Percentiles rank a stretch among this genome's conserved stretches.
Conservation (phyloP, 257 asterid genomes). For the Orobanche coerulescens region DNA sequence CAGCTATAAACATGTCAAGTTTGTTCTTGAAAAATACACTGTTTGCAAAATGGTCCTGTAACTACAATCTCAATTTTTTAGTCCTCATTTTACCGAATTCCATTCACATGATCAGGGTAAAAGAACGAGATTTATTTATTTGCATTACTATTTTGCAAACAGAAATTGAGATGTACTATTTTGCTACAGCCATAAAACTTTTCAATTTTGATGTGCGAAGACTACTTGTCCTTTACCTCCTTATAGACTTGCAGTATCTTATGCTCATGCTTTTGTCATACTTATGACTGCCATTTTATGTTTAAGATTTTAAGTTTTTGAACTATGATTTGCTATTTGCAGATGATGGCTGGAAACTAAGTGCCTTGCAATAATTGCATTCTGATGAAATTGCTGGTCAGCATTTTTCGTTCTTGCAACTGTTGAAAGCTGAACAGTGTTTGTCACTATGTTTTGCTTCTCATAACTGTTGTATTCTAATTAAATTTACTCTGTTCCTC, state of each 20-base stretch:
- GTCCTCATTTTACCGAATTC: too few species aligned
- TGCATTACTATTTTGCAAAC: too few species aligned
- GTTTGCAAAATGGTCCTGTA: too few species aligned
- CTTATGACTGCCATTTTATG: background rate
- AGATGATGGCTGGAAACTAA: slow-evolving; percentile 76
- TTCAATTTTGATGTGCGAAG: too few species aligned
- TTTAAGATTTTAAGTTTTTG: background rate
- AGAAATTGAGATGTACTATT: too few species aligned
- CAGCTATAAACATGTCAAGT: background rate
- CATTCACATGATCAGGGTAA: too few species aligned
- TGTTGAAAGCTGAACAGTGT: background rate
- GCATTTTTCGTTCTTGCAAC: background rate
- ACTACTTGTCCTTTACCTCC: too few species aligned
- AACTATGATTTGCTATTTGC: slow-evolving; percentile 23
- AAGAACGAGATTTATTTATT: too few species aligned
- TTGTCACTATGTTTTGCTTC: background rate
- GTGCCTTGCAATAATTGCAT: background rate
- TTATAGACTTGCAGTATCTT: background rate
- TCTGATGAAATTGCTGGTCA: background rate
- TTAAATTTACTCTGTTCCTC: too few species aligned
- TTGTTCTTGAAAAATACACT: background rate
- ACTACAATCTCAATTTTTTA: too few species aligned
- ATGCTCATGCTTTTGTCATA: background rate
- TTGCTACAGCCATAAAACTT: too few species aligned
- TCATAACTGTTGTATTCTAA: too few species aligned